A percentile compares a stretch with the other conserved stretches of the same genome.
phyloP scores from a whole-genome alignment of 805 yeast species.

The Clavispora asparagi region DNA sequence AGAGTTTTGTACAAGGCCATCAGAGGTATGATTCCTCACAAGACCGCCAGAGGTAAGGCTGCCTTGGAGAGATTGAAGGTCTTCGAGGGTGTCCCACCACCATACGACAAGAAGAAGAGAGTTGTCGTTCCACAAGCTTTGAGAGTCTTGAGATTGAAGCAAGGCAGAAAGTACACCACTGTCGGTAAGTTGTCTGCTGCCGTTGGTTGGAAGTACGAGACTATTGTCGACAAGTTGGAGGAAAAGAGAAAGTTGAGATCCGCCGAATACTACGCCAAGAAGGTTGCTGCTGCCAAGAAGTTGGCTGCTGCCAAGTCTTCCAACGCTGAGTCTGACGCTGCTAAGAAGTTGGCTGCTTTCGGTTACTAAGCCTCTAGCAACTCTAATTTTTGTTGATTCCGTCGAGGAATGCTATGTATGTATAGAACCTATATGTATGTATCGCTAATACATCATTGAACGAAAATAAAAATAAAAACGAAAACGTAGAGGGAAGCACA shows the following conservation, averaged over 20 bases:
- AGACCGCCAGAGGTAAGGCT: slow-evolving; percentile 99
- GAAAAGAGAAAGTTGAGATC: slow-evolving; percentile 99
- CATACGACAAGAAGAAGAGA: slow-evolving; percentile 99
- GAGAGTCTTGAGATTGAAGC: slow-evolving; percentile 98
- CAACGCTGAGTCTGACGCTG: slow-evolving; percentile 84
- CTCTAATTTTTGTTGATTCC: slow-evolving; percentile 5
- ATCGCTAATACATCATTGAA: slow-evolving; percentile 13
- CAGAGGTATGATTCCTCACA: slow-evolving; percentile 99
- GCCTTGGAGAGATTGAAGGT: slow-evolving; percentile 99
- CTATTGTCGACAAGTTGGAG: slow-evolving; percentile 94
- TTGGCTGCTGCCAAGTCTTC: slow-evolving; percentile 79
- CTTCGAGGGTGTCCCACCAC: slow-evolving; percentile 99
- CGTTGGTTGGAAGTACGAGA: slow-evolving; percentile 99
- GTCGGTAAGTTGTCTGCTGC: slow-evolving; percentile 93
- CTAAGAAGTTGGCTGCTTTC: slow-evolving; percentile 89
- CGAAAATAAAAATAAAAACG: slow-evolving; percentile 1
- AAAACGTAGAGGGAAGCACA: too few relatives aligned
- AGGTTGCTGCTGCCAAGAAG: slow-evolving; percentile 94
- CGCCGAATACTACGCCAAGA: slow-evolving; percentile 98
- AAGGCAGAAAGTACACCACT: slow-evolving; percentile 99
- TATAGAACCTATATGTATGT: slow-evolving; percentile 12
- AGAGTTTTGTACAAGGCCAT: slow-evolving; percentile 99
- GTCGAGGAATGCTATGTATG: slow-evolving; percentile 8
- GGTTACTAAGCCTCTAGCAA: slow-evolving; percentile 74
- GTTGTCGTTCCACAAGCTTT: slow-evolving; percentile 99